Percentiles rank a stretch among this genome's conserved stretches.
These are phyloP conservation scores for Dittrichia graveolens DNA, from an alignment of 129 eudicot genomes.

Conservation along the genomic window DNA sequence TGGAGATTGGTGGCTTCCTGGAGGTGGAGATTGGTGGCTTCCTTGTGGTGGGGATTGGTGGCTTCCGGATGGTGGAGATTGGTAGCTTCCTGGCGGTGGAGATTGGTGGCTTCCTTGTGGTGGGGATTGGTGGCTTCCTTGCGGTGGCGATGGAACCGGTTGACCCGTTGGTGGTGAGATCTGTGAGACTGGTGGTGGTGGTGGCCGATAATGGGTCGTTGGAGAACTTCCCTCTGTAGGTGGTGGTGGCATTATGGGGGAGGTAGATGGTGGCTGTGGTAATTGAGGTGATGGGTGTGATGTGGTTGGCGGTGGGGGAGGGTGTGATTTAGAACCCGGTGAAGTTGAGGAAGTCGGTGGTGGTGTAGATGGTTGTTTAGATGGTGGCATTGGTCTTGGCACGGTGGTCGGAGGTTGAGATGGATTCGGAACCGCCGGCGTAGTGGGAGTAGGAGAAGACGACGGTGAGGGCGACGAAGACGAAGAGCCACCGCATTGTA, in stretches of 20 bases:
- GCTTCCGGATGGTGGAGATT: constrained; percentile 21
- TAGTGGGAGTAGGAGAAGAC: constrained; percentile 10
- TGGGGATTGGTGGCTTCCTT: constrained; percentile 19
- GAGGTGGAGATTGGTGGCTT: background rate
- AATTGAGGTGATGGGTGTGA: too few species aligned
- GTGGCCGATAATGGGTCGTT: constrained; percentile 27
- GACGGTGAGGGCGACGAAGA: too few species aligned
- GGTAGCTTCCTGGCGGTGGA: constrained; percentile 7
- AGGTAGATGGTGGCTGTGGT: constrained; percentile 23
- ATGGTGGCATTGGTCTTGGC: constrained; percentile 27
- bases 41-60: constrained; percentile 20
- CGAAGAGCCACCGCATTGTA: constrained; percentile 42
- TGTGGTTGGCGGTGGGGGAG: constrained; percentile 60
- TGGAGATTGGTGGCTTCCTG: constrained; percentile 4
- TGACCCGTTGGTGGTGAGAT: constrained; percentile 39
- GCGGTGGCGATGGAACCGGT: constrained; percentile 33
- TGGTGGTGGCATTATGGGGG: constrained; percentile 37
- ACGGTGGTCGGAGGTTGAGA: constrained; percentile 24
- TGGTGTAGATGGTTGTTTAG: constrained; percentile 37
- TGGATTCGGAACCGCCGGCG: constrained; percentile 16
- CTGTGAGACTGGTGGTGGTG: constrained; percentile 35
- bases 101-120: constrained; percentile 19
- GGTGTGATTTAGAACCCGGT: constrained; percentile 43
- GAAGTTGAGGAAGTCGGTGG: constrained; percentile 54
- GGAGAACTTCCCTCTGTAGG: constrained; percentile 43